phyloP scores from a whole-genome alignment of 345 rosid species.

The Syzygium grande region DNA sequence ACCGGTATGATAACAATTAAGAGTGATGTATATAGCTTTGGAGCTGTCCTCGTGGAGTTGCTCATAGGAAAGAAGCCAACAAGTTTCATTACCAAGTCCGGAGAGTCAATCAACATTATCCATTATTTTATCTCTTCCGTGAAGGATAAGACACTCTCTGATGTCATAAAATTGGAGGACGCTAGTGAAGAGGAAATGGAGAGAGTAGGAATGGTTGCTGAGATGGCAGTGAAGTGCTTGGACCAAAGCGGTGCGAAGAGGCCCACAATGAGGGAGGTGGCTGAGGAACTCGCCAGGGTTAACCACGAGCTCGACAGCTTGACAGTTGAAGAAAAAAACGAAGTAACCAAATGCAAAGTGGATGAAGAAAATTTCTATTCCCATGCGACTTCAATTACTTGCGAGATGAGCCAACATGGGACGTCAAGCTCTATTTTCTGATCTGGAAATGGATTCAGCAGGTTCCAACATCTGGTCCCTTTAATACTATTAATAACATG shows the following conservation, averaged over 20 bases:
- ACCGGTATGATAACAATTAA: not conserved
- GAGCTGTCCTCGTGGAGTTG: not conserved
- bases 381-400: not conserved
- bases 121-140: not conserved
- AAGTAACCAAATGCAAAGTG: not conserved
- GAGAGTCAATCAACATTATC: not conserved
- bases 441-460: not conserved
- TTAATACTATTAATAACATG: not conserved
- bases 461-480: not conserved
- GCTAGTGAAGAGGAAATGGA: not conserved
- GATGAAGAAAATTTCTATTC: not conserved
- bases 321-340: not conserved
- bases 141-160: not conserved
- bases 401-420: not conserved
- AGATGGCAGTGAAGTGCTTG: not conserved
- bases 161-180: accelerated
- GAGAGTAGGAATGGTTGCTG: not conserved
- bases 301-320: not conserved
- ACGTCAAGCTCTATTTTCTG: not conserved
- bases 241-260: not conserved
- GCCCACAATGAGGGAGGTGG: not conserved
- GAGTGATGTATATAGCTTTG: not conserved
- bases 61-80: not conserved
- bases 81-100: accelerated
- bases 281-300: accelerated